Percentiles rank a stretch among this genome's conserved stretches.
phyloP scores from a whole-genome alignment of 305 asterid genomes.

The Fraxinus paxiana region DNA sequence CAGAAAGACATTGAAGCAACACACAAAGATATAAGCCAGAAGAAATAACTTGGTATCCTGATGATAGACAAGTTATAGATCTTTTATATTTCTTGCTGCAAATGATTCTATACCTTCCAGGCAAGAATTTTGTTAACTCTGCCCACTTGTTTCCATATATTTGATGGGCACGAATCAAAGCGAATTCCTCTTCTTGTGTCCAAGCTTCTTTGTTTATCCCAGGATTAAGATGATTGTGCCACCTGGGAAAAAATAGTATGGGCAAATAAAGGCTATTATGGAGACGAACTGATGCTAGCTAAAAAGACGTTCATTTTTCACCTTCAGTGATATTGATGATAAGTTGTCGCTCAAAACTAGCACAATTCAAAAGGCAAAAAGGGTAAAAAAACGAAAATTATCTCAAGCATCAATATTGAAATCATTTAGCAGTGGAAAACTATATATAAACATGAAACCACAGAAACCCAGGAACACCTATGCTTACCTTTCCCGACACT shows the following conservation, averaged over 20 bases:
- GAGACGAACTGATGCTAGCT: not conserved
- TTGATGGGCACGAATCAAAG: conserved; percentile 86
- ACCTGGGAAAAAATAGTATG: conserved; percentile 24
- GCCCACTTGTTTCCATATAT: conserved; percentile 84
- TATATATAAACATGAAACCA: not conserved
- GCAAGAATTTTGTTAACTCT: conserved; percentile 89
- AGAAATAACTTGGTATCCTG: not conserved
- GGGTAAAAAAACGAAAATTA: not conserved
- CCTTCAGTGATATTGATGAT: not conserved
- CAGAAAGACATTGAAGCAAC: not conserved
- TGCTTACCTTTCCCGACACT: conserved; percentile 89
- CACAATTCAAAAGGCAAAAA: not conserved
- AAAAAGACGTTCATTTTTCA: not conserved
- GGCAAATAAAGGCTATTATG: not conserved
- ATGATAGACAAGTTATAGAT: not conserved
- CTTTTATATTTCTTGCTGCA: not conserved
- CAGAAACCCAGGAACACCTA: conserved; percentile 11
- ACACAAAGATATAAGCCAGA: not conserved
- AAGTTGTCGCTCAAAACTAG: not conserved
- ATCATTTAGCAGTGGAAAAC: not conserved
- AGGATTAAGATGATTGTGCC: conserved; percentile 99
- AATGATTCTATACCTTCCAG: conserved; percentile 65
- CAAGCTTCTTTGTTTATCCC: conserved; percentile 92
- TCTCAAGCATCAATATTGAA: not conserved
- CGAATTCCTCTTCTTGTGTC: conserved; percentile 95